phyloP scores from a whole-genome alignment of 2,329 filamentous ascomycete genomes.

The Epicoccum nigrum region DNA sequence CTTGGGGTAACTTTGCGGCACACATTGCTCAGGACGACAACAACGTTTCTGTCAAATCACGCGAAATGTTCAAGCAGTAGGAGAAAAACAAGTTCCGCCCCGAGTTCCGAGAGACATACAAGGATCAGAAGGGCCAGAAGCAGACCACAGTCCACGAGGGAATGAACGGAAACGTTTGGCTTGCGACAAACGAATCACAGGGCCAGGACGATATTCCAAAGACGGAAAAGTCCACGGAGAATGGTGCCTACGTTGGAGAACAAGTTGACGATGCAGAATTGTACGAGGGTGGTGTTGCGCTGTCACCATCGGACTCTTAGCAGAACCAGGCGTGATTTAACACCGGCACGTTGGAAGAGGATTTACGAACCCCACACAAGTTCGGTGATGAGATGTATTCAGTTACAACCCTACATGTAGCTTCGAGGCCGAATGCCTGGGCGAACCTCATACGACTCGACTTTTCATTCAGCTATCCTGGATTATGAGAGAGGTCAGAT shows the following conservation, averaged over 20 bases:
- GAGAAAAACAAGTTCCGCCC: slow-evolving; percentile 1
- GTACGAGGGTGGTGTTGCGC: neutral
- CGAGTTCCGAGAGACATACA: slow-evolving; percentile 12
- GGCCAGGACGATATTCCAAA: neutral
- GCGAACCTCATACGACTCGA: too few species aligned
- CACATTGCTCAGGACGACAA: slow-evolving; percentile 9
- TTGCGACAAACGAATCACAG: neutral
- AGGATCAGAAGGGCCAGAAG: slow-evolving; percentile 2
- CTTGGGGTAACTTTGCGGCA: slow-evolving; percentile 9
- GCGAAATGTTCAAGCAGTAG: neutral
- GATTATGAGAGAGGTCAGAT: too few species aligned
- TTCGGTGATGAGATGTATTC: too few species aligned
- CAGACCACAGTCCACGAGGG: neutral
- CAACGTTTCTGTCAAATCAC: neutral
- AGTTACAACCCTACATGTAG: too few species aligned
- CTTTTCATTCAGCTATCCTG: too few species aligned
- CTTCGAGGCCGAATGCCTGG: too few species aligned
- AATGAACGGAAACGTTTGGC: neutral
- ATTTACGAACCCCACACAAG: too few species aligned
- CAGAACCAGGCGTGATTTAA: too few species aligned
- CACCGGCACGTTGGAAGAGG: too few species aligned
- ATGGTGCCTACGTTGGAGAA: neutral
- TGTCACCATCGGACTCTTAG: neutral
- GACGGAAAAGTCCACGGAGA: neutral
- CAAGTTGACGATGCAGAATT: neutral